Conservation (phyloP, 768 basidiomycete species). For the Leccinum variicolor region DNA sequence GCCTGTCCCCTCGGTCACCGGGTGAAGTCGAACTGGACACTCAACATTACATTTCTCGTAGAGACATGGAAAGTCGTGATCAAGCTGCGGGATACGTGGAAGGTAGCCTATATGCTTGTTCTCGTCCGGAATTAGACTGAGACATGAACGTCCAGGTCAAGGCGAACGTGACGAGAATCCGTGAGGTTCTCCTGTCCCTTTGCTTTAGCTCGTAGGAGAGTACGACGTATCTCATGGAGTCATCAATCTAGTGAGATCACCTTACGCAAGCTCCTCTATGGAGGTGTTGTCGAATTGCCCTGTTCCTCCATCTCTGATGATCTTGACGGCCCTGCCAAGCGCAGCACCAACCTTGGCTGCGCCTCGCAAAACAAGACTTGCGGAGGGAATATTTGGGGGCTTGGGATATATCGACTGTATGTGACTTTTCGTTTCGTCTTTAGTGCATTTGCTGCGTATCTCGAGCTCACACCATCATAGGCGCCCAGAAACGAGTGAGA, state of each 20-base stretch:
- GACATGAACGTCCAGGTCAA: constrained; percentile 42
- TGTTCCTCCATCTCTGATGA: constrained; percentile 89
- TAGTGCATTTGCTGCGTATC: not conserved
- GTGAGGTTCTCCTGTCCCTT: too few relatives aligned
- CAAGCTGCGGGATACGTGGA: constrained; percentile 60
- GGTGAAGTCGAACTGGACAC: constrained; percentile 53
- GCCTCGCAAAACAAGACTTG: constrained; percentile 77
- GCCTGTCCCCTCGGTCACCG: constrained; percentile 44
- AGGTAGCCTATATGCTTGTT: constrained; percentile 39
- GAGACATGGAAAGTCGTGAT: constrained; percentile 86
- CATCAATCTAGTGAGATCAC: constrained; percentile 35
- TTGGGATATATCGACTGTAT: constrained; percentile 82
- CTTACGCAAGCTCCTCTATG: constrained; percentile 85
- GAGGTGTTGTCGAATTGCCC: constrained; percentile 69
- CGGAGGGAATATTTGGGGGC: constrained; percentile 73
- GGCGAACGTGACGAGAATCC: constrained; percentile 40
- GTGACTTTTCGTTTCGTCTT: constrained; percentile 13
- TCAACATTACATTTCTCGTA: constrained; percentile 52
- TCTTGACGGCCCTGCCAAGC: constrained; percentile 68
- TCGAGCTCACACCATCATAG: constrained; percentile 22
- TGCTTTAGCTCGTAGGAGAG: constrained; percentile 82
- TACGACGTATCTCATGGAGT: constrained; percentile 77
- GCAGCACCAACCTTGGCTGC: constrained; percentile 68
- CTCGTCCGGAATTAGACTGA: not conserved
- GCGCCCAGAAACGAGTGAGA: not conserved